Evolutionary conservation across 495 filamentous ascomycete species (phyloP).

Genomic region (Polyplosphaeria fusca): DNA sequence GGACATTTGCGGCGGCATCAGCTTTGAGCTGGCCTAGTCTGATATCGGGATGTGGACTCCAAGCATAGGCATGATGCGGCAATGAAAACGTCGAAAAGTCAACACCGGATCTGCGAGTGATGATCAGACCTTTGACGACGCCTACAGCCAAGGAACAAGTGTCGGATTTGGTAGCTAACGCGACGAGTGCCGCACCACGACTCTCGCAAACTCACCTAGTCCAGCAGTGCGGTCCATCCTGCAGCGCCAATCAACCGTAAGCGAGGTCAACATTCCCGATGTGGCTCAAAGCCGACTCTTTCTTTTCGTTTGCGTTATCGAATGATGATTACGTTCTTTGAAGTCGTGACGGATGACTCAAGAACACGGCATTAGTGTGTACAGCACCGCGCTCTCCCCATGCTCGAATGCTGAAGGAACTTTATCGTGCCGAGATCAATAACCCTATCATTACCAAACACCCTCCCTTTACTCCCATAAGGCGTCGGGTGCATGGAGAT

Average conservation of each 20-base stretch:
- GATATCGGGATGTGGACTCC: slow-evolving; percentile 24
- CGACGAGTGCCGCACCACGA: neutral
- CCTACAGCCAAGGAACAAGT: too few species aligned
- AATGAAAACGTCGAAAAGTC: slow-evolving; percentile 28
- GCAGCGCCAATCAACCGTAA: too few species aligned
- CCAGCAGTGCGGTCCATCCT: too few species aligned
- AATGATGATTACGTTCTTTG: too few species aligned
- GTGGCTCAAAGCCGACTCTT: too few species aligned
- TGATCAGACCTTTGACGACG: too few species aligned
- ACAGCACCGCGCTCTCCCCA: slow-evolving; percentile 78
- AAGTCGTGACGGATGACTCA: neutral
- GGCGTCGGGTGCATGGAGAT: slow-evolving; percentile 81
- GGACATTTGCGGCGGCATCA: slow-evolving; percentile 26
- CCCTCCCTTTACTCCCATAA: slow-evolving; percentile 58
- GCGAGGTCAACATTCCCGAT: too few species aligned
- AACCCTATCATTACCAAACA: slow-evolving; percentile 92
- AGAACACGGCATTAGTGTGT: slow-evolving; percentile 99
- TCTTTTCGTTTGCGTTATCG: too few species aligned
- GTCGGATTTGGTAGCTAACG: too few species aligned
- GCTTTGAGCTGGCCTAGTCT: slow-evolving; percentile 13
- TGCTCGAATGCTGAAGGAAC: slow-evolving; percentile 93
- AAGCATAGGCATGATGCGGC: slow-evolving; percentile 26
- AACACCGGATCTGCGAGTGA: too few species aligned
- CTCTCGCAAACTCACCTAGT: too few species aligned
- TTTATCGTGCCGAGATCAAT: slow-evolving; percentile 84